Evolutionary conservation across 164 flowering plant genomes (phyloP).

Genomic region (Taxillus chinensis): DNA sequence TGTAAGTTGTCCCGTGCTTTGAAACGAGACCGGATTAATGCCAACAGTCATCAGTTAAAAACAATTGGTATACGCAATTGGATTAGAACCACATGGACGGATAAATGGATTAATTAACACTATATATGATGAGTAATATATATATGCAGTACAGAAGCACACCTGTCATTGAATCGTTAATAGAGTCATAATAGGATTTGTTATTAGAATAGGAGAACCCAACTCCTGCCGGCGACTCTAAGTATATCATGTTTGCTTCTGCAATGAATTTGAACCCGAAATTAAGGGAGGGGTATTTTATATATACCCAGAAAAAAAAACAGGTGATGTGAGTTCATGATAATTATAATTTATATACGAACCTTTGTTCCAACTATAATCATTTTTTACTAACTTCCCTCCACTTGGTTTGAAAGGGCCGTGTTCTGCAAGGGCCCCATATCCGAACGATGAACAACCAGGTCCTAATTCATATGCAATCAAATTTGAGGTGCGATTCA

Average conservation of each 20-base stretch:
- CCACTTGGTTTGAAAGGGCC: slow-evolving; percentile 4
- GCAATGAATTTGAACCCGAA: background rate
- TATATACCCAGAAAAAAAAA: background rate
- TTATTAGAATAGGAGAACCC: background rate
- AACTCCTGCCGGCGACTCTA: slow-evolving; percentile 1
- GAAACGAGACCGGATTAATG: background rate
- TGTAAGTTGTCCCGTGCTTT: background rate
- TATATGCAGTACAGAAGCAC: background rate
- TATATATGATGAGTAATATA: too few species aligned
- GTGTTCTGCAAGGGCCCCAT: background rate
- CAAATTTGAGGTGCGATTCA: too few species aligned
- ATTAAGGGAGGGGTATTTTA: background rate
- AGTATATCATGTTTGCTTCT: slow-evolving; percentile 2
- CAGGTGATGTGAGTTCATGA: too few species aligned
- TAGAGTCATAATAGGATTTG: background rate
- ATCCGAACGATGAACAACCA: background rate
- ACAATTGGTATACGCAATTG: too few species aligned
- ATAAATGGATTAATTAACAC: too few species aligned
- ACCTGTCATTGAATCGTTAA: background rate
- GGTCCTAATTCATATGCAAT: background rate
- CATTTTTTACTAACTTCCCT: background rate
- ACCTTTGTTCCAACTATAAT: slow-evolving; percentile 3
- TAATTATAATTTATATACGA: too few species aligned
- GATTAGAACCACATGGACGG: too few species aligned
- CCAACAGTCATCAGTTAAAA: too few species aligned